phyloP scores from a whole-genome alignment of 805 yeast species.

The Kazachstania africana region DNA sequence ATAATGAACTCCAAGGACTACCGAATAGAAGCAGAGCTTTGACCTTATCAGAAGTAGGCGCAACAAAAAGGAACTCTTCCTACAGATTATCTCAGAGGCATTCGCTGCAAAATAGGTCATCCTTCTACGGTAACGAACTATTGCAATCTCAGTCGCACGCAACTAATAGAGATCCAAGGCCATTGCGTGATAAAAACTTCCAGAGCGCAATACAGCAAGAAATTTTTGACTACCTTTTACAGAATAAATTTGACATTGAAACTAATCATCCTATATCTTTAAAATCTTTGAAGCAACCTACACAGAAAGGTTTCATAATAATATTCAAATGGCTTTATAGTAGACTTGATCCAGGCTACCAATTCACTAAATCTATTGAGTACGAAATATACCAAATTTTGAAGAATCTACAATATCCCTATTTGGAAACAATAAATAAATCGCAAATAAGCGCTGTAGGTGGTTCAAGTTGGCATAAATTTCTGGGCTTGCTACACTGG shows the following conservation, averaged over 20 bases:
- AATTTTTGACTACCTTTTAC: slow-evolving; percentile 49
- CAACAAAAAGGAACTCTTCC: not conserved
- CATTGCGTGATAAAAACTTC: slow-evolving; percentile 60
- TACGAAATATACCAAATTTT: slow-evolving; percentile 61
- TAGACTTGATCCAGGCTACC: slow-evolving; percentile 68
- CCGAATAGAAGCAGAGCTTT: not conserved
- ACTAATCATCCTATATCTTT: slow-evolving; percentile 57
- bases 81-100: not conserved
- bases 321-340: slow-evolving; percentile 73
- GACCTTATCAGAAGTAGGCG: no score
- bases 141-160: slow-evolving; percentile 1
- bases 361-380: slow-evolving; percentile 57
- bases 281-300: slow-evolving; percentile 60
- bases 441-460: slow-evolving; percentile 87
- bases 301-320: slow-evolving; percentile 72
- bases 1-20: not conserved
- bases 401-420: slow-evolving; percentile 64
- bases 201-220: slow-evolving; percentile 57
- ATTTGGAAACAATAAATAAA: slow-evolving; percentile 65
- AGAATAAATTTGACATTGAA: slow-evolving; percentile 61
- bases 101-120: slow-evolving; percentile 3
- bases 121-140: not conserved
- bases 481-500: slow-evolving; percentile 79
- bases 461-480: slow-evolving; percentile 77
- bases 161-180: slow-evolving; percentile 51